Conservation (phyloP, 2,329 filamentous ascomycete species). For the Penicillium sp. region DNA sequence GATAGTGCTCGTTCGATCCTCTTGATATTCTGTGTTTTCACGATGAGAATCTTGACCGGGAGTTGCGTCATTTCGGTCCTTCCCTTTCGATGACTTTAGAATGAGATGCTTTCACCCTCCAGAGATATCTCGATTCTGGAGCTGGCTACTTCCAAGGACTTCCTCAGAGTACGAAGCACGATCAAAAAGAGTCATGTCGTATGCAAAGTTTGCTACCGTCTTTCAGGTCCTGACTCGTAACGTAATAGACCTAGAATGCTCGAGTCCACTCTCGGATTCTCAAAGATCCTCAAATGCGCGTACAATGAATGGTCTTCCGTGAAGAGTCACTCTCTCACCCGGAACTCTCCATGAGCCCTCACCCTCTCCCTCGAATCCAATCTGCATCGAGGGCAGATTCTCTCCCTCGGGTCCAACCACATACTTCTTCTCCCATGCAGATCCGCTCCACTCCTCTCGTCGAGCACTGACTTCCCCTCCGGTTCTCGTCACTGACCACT, state of each 20-base stretch:
- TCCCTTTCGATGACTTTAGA: no score
- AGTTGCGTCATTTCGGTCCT: no score
- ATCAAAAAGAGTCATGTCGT: no score
- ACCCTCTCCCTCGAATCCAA: slow-evolving; percentile 11
- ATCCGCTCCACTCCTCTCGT: slow-evolving; percentile 23
- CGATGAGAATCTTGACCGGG: no score
- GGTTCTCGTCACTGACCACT: slow-evolving; percentile 10
- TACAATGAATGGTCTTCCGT: slow-evolving; percentile 18
- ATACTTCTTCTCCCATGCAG: slow-evolving; percentile 16
- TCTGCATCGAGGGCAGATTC: slow-evolving; percentile 18
- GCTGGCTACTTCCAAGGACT: no score
- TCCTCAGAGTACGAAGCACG: no score
- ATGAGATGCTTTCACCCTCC: no score
- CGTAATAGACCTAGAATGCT: neutral
- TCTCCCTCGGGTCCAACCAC: slow-evolving; percentile 11
- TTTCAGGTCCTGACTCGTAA: no score
- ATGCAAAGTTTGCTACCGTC: no score
- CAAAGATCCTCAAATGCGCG: slow-evolving; percentile 23
- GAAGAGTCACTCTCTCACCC: slow-evolving; percentile 17
- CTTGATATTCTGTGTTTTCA: no score
- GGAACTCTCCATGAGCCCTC: slow-evolving; percentile 13
- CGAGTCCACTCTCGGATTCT: neutral
- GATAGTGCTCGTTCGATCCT: no score
- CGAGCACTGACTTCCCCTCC: slow-evolving; percentile 26
- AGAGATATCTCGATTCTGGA: no score